Percentiles rank a stretch among this genome's conserved stretches.
Conservation (phyloP, 306 rosid genomes). For the Nissolia schottii region DNA sequence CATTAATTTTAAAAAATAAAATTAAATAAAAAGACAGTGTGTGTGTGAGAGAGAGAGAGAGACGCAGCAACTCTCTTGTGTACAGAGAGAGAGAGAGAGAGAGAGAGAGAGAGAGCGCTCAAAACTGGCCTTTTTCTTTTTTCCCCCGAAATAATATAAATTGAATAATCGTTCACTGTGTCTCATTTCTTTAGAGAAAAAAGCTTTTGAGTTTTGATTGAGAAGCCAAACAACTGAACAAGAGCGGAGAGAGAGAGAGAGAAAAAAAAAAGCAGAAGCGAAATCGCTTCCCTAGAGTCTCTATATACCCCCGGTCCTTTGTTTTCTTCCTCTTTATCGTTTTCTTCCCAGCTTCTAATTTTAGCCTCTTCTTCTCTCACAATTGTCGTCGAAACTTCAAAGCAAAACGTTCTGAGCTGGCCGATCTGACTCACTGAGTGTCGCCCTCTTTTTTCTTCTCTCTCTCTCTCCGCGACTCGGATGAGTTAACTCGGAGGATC, state of each 20-base stretch:
- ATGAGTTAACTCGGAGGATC: slow-evolving; percentile 78
- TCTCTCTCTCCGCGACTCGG: slow-evolving; percentile 36
- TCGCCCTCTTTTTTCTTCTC: slow-evolving; percentile 19
- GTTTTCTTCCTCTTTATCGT: slow-evolving; percentile 45
- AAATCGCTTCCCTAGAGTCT: no score
- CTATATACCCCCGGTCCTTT: no score
- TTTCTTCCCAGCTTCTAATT: slow-evolving; percentile 50
- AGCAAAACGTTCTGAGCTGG: slow-evolving; percentile 30
- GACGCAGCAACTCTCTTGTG: slow-evolving; percentile 28
- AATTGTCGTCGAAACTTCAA: slow-evolving; percentile 39
- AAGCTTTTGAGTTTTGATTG: no score
- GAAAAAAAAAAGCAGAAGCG: not conserved
- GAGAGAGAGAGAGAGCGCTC: slow-evolving; percentile 33
- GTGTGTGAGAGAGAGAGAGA: slow-evolving; percentile 28
- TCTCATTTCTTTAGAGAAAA: not conserved
- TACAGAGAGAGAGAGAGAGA: slow-evolving; percentile 51
- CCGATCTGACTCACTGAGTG: slow-evolving; percentile 76
- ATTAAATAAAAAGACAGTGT: not conserved
- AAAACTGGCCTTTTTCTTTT: slow-evolving; percentile 21
- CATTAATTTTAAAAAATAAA: not conserved
- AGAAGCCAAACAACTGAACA: no score
- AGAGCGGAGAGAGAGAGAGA: slow-evolving; percentile 16
- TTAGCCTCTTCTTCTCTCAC: slow-evolving; percentile 31
- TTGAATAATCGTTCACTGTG: slow-evolving; percentile 19
- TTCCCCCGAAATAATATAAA: not conserved